A percentile compares a stretch with the other conserved stretches of the same genome.
phyloP scores from a whole-genome alignment of 176 grass and related monocot species.

The Cenchrus fungigraminus region DNA sequence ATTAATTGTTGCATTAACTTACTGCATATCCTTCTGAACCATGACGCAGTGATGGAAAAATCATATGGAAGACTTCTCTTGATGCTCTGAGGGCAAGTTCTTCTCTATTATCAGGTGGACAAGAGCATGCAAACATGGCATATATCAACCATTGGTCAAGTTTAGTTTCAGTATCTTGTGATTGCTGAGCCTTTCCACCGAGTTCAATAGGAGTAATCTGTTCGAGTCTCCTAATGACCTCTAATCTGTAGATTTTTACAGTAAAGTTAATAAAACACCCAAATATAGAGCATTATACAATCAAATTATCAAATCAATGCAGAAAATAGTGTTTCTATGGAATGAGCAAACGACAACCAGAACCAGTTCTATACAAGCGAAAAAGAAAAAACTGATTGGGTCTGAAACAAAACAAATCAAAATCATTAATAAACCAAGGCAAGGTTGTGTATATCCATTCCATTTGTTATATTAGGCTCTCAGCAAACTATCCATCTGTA shows the following conservation, averaged over 20 bases:
- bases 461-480: constrained; percentile 1
- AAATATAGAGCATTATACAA: neutral
- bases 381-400: neutral
- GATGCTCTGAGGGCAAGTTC: constrained; percentile 58
- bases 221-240: constrained; percentile 85
- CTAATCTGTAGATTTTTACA: constrained; percentile 58
- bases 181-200: constrained; percentile 87
- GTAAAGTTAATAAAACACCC: constrained; percentile 32
- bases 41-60: constrained; percentile 90
- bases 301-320: constrained; percentile 27
- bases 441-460: neutral
- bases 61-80: constrained; percentile 93
- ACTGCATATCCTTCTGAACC: constrained; percentile 94
- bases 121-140: constrained; percentile 95
- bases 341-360: neutral
- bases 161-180: constrained; percentile 84
- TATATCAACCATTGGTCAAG: constrained; percentile 98
- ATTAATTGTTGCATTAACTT: constrained; percentile 50
- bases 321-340: constrained; percentile 10
- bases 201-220: constrained; percentile 89
- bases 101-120: constrained; percentile 76
- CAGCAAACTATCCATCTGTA: constrained; percentile 25
- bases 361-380: neutral
- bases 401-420: constrained; percentile 22
- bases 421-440: neutral